Percentiles rank a stretch among this genome's conserved stretches.
Conservation (phyloP, 2,329 filamentous ascomycete species). For the Ceratocystis huliohia region DNA sequence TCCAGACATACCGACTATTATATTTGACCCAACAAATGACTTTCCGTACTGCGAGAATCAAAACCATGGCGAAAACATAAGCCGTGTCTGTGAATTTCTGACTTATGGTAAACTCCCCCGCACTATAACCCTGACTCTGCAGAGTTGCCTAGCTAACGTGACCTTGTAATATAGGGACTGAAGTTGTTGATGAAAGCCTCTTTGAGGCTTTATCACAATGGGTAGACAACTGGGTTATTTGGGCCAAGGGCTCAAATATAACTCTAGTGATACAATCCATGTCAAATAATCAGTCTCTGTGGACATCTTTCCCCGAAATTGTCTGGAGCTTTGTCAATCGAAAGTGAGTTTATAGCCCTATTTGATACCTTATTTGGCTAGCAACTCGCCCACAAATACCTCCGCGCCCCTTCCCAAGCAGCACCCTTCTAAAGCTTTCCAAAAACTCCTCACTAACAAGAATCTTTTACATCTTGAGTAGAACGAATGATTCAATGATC, state of each 20-base stretch:
- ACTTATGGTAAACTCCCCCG: slow-evolving; percentile 25
- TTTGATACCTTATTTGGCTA: background rate
- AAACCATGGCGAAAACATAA: slow-evolving; percentile 27
- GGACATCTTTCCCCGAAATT: slow-evolving; percentile 40
- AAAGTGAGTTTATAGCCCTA: slow-evolving; percentile 9
- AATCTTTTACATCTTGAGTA: background rate
- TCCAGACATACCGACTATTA: slow-evolving; percentile 21
- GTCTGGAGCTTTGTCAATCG: slow-evolving; percentile 30
- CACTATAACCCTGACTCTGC: slow-evolving; percentile 21
- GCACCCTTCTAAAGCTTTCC: background rate
- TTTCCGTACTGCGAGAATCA: slow-evolving; percentile 37
- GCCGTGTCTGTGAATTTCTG: slow-evolving; percentile 31
- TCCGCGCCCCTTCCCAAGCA: too few relatives aligned
- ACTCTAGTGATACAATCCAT: slow-evolving; percentile 33
- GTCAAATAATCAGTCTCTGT: slow-evolving; percentile 37
- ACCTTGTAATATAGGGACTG: slow-evolving; percentile 29
- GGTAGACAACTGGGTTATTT: slow-evolving; percentile 38
- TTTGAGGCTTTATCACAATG: slow-evolving; percentile 37
- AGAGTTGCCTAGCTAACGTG: background rate
- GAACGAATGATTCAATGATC: background rate
- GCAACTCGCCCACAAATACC: background rate
- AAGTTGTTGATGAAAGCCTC: slow-evolving; percentile 32
- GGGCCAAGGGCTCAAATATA: slow-evolving; percentile 28
- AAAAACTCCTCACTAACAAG: background rate
- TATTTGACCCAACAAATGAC: slow-evolving; percentile 33